Evolutionary conservation across 2,329 filamentous ascomycete genomes (phyloP).

Genomic region (Venturia oleaginea): DNA sequence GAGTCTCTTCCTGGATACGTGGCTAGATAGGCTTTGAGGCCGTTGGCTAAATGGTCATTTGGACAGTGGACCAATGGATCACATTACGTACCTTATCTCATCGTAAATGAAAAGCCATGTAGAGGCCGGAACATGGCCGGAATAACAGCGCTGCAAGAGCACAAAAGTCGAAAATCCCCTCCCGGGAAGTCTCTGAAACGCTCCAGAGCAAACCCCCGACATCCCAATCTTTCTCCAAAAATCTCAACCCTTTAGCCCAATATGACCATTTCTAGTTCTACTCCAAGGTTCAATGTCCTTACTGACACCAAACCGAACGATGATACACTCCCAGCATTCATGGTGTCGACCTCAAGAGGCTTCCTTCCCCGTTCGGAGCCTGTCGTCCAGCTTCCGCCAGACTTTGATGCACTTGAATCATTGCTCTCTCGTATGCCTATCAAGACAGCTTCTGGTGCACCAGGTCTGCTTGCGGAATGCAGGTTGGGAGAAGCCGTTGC

Average conservation of each 20-base stretch:
- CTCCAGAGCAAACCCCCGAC: background rate
- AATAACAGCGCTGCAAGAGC: background rate
- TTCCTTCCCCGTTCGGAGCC: conserved; percentile 57
- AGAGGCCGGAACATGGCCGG: background rate
- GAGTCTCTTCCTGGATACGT: background rate
- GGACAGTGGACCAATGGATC: background rate
- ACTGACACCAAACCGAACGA: conserved; percentile 54
- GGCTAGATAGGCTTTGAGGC: background rate
- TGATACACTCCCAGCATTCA: conserved; percentile 60
- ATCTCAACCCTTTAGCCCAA: background rate
- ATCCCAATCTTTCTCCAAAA: background rate
- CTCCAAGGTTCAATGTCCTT: conserved; percentile 48
- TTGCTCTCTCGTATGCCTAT: conserved; percentile 73
- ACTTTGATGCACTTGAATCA: conserved; percentile 64
- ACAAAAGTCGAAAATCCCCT: background rate
- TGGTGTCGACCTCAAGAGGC: conserved; percentile 66
- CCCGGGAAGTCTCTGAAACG: background rate
- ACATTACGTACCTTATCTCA: conserved; percentile 3
- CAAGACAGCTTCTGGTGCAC: conserved; percentile 59
- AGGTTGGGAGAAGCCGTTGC: conserved; percentile 66
- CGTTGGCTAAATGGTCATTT: background rate
- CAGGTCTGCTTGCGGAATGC: conserved; percentile 67
- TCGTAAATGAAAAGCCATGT: background rate
- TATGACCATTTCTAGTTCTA: conserved; percentile 7
- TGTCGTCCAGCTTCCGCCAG: conserved; percentile 51